These are phyloP conservation scores for Xylaria telfairii DNA, from an alignment of 495 filamentous ascomycete genomes.

Conservation along the genomic window DNA sequence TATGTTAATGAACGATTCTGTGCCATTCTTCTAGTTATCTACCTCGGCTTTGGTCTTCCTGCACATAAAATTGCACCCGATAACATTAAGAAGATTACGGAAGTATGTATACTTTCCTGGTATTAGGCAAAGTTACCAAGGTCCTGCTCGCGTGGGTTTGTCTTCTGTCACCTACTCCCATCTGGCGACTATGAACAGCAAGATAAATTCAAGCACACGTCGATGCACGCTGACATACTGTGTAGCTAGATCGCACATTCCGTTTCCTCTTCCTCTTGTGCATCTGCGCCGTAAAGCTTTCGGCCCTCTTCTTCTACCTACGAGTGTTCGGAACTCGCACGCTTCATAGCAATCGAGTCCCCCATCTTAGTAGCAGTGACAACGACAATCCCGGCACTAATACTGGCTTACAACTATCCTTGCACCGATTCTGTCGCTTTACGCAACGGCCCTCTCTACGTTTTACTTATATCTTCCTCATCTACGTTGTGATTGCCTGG, in stretches of 20 bases:
- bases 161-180: too few relatives aligned
- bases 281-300: not conserved
- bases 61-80: not conserved
- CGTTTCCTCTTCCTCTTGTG: not conserved
- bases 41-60: conserved; percentile 2
- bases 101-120: conserved; percentile 5
- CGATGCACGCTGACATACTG: not conserved
- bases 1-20: not conserved
- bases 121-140: too few relatives aligned
- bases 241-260: not conserved
- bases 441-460: not conserved
- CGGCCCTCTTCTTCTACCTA: not conserved
- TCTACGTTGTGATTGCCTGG: not conserved
- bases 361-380: not conserved
- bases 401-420: not conserved
- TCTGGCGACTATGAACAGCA: not conserved
- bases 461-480: not conserved
- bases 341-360: not conserved
- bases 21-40: not conserved
- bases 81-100: not conserved
- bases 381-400: not conserved
- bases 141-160: too few relatives aligned
- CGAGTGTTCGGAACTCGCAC: not conserved
- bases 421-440: not conserved
- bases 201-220: not conserved